A percentile compares a stretch with the other conserved stretches of the same genome.
Conservation (phyloP, 2,329 filamentous ascomycete species). For the Trichophyton simii region DNA sequence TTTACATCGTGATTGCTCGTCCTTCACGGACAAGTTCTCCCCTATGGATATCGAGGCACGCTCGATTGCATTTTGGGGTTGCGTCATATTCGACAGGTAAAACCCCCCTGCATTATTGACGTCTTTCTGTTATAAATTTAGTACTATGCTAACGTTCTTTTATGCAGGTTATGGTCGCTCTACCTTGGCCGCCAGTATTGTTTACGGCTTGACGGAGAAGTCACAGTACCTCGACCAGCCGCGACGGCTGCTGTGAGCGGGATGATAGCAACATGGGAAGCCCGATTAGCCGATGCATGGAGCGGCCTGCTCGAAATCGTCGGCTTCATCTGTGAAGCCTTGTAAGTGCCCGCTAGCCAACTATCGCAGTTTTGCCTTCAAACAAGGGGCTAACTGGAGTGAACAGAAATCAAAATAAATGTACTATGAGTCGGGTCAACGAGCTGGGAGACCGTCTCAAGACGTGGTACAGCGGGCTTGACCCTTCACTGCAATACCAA, state of each 20-base stretch:
- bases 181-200: constrained; percentile 14
- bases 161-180: constrained; percentile 9
- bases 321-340: constrained; percentile 12
- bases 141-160: neutral
- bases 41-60: constrained; percentile 11
- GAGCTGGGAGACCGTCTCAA: constrained; percentile 9
- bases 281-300: constrained; percentile 12
- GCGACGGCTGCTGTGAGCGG: neutral
- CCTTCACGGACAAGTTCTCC: constrained; percentile 6
- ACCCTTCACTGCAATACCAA: constrained; percentile 7
- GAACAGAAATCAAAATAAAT: constrained; percentile 6
- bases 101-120: neutral
- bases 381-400: neutral
- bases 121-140: neutral
- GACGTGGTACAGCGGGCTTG: constrained; percentile 10
- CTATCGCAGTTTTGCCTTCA: neutral
- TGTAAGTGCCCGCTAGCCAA: constrained; percentile 4
- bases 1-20: constrained; percentile 11
- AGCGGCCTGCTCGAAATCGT: constrained; percentile 8
- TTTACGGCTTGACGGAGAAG: constrained; percentile 9
- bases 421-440: constrained; percentile 6
- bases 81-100: constrained; percentile 11
- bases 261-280: constrained; percentile 5
- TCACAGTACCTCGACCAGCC: constrained; percentile 4
- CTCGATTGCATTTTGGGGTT: constrained; percentile 13